Conservation (phyloP, 179 eudicot species). For the Amaranthus tricolor region DNA sequence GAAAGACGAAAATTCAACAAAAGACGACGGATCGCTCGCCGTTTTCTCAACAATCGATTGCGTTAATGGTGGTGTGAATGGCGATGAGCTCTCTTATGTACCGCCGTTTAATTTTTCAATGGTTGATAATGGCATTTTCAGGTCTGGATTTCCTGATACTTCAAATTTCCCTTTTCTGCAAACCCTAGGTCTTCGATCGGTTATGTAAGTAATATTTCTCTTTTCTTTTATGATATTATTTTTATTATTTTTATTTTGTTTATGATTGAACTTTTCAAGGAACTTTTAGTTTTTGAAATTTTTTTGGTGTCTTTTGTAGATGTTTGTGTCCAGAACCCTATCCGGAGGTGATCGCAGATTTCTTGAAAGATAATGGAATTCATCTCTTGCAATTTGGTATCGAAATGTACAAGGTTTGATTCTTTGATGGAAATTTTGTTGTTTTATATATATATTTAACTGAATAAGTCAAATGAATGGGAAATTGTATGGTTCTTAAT, state of each 20-base stretch:
- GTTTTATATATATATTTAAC: background rate
- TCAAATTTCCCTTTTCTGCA: constrained; percentile 64
- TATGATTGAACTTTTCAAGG: background rate
- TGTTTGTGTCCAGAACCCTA: constrained; percentile 81
- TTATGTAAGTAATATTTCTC: constrained; percentile 43
- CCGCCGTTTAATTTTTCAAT: constrained; percentile 13
- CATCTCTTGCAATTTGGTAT: constrained; percentile 66
- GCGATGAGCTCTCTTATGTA: background rate
- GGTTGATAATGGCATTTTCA: constrained; percentile 64
- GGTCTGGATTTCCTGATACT: constrained; percentile 80
- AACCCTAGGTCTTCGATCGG: constrained; percentile 80
- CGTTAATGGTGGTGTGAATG: background rate
- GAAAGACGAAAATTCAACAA: constrained; percentile 3
- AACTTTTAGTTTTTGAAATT: background rate
- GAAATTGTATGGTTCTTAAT: background rate
- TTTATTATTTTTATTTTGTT: background rate
- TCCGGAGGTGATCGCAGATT: constrained; percentile 59
- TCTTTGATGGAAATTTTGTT: background rate
- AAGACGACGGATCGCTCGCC: background rate
- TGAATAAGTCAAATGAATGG: constrained; percentile 14
- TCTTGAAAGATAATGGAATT: constrained; percentile 65
- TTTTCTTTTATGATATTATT: background rate
- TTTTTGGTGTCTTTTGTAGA: constrained; percentile 34
- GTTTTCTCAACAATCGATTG: background rate
- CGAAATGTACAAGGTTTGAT: constrained; percentile 70